Evolutionary conservation across 2,329 filamentous ascomycete species (phyloP).

Genomic region (Penicillium thymicola): DNA sequence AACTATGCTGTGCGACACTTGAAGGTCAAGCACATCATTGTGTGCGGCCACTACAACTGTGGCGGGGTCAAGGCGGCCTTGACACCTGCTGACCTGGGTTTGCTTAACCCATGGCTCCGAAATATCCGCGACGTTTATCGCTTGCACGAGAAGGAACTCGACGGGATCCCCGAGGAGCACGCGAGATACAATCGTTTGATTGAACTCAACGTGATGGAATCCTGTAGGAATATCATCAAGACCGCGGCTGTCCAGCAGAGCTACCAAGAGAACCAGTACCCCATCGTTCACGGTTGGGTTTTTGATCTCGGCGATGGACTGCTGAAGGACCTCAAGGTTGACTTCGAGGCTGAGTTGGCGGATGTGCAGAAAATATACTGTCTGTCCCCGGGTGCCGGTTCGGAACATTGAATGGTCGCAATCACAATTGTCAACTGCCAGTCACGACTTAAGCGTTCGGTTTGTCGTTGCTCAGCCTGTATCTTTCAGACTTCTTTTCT

Average conservation of each 20-base stretch:
- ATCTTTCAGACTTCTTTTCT: not conserved
- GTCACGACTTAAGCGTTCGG: not conserved
- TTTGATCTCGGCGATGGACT: slow-evolving; percentile 67
- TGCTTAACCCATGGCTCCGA: slow-evolving; percentile 68
- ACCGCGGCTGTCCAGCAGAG: slow-evolving; percentile 58
- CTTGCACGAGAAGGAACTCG: slow-evolving; percentile 67
- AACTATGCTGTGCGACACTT: slow-evolving; percentile 33
- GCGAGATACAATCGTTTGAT: slow-evolving; percentile 27
- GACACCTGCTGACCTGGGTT: slow-evolving; percentile 65
- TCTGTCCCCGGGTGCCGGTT: not conserved
- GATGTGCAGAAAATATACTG: slow-evolving; percentile 23
- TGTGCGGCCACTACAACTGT: slow-evolving; percentile 67
- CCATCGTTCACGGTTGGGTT: slow-evolving; percentile 71
- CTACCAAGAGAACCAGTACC: slow-evolving; percentile 61
- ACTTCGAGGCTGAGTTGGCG: slow-evolving; percentile 55
- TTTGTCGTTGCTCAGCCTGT: not conserved
- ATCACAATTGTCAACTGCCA: not conserved
- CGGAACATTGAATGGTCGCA: not conserved
- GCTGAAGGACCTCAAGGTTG: slow-evolving; percentile 62
- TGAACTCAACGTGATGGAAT: slow-evolving; percentile 32
- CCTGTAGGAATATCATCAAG: slow-evolving; percentile 31
- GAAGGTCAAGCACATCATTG: slow-evolving; percentile 64
- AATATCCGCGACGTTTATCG: slow-evolving; percentile 71
- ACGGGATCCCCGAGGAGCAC: slow-evolving; percentile 21
- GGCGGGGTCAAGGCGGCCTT: slow-evolving; percentile 62